Base-by-base conservation (phyloP, 2,329 filamentous ascomycete species). In the Fusarium algeriense region DNA sequence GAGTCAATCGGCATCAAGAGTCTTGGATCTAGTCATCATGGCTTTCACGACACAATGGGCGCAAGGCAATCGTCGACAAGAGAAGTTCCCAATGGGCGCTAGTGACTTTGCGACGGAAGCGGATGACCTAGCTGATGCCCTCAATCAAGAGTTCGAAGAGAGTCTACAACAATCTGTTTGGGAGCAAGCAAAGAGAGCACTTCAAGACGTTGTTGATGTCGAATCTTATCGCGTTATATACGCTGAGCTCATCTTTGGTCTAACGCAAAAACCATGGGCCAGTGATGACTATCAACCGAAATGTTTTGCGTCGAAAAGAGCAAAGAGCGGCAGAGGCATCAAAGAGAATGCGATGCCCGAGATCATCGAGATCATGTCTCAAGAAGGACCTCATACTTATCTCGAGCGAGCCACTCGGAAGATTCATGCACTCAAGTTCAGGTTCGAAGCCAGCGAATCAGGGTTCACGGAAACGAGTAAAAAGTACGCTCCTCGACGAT, bases 21-120 rank as follows among this genome's bases (percentile, higher is more conserved):
- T 55, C 2, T 0, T 55, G 0, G 52, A 55, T 0, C 30, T 55
- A 0, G 52, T 48, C 7, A 55, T 55, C 0, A 55, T 55, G 52
- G 52, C 52, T 0, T 55, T 55, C 4, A 55, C 52, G 4, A 55
- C 52, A 6, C 52, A 55, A 35, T 55, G 52, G 52, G 52, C 52
- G 0, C 52, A 55, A 0, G 52, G 52, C 1, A 32, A 46, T 13
- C 52, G 52, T 4, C 52, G 52, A 9, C 38, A 55, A 4, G 38
- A 55, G 7, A 0, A 30, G 3, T 55, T 55, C 13, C 14, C 52
- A 0, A 45, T 45, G 38, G 15, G n/a, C 0, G 2, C 19, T 5
- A 30, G 1, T 1, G 38, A 55, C 9, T 10, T 46, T 46, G 7
- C 17, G 0, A 5, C 38, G 0, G 52, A 45, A 23, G 28, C 28